A percentile compares a stretch with the other conserved stretches of the same genome.
These are phyloP conservation scores for Lumnitzera littorea DNA, from an alignment of 345 rosid genomes.

Conservation along the genomic window DNA sequence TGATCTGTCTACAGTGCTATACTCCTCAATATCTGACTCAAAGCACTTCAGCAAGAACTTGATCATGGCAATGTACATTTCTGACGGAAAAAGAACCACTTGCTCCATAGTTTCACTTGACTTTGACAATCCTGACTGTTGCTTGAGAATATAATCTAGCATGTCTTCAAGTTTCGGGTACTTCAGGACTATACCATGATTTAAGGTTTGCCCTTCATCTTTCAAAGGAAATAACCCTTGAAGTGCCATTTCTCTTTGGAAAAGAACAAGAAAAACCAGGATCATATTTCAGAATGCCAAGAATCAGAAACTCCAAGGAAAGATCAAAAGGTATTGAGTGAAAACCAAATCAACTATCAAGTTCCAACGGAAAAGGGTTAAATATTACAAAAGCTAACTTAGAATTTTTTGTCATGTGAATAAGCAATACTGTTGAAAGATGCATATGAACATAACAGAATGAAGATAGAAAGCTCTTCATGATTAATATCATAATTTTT, in stretches of 20 bases:
- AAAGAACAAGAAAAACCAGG: constrained; percentile 8
- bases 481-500: too few relatives aligned
- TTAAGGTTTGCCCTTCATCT: constrained; percentile 33
- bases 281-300: constrained; percentile 1
- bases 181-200: constrained; percentile 35
- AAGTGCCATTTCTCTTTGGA: constrained; percentile 72
- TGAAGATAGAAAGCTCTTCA: too few relatives aligned
- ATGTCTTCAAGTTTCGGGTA: constrained; percentile 70
- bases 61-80: constrained; percentile 66
- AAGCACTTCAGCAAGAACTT: constrained; percentile 78
- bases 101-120: constrained; percentile 65
- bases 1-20: constrained; percentile 41
- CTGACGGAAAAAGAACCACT: constrained; percentile 71
- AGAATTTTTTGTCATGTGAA: too few relatives aligned
- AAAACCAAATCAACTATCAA: too few relatives aligned
- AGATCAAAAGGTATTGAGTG: too few relatives aligned
- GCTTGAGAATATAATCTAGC: constrained; percentile 68
- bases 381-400: too few relatives aligned
- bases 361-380: too few relatives aligned
- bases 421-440: too few relatives aligned
- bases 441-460: too few relatives aligned
- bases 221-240: constrained; percentile 71
- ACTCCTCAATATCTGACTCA: constrained; percentile 59
- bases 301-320: neutral
- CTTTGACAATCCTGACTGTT: constrained; percentile 62